phyloP scores from a whole-genome alignment of 2,329 filamentous ascomycete species.

The Biscogniauxia marginata region DNA sequence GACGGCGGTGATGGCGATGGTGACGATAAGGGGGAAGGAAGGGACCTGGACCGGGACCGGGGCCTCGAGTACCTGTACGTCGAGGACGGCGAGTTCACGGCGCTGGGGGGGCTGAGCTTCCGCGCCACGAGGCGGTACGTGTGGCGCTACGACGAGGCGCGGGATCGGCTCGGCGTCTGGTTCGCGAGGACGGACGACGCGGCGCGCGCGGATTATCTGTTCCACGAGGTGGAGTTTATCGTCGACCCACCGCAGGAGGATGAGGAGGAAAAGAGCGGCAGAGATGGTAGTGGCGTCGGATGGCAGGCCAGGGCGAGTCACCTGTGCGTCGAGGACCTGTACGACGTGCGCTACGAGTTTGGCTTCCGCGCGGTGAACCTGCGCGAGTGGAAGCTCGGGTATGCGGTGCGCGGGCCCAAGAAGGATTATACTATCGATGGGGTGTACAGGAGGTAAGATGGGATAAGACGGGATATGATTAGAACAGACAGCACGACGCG shows the following conservation, averaged over 20 bases:
- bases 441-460: conserved; percentile 48
- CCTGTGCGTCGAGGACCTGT: conserved; percentile 69
- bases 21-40: conserved; percentile 7
- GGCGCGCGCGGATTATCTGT: conserved; percentile 67
- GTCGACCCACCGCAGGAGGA: conserved; percentile 27
- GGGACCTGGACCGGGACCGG: conserved; percentile 29
- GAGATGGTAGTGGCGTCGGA: conserved; percentile 34
- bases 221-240: conserved; percentile 69
- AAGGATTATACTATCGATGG: conserved; percentile 69
- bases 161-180: conserved; percentile 68
- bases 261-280: conserved; percentile 21
- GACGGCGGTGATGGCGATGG: background rate
- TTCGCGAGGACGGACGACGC: conserved; percentile 66
- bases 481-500: background rate
- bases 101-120: conserved; percentile 55
- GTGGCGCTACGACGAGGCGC: conserved; percentile 64
- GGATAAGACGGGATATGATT: background rate
- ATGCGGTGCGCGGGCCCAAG: conserved; percentile 67
- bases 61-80: conserved; percentile 66
- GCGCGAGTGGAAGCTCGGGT: conserved; percentile 57
- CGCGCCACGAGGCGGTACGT: conserved; percentile 65
- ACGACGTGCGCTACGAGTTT: conserved; percentile 70
- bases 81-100: conserved; percentile 64
- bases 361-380: conserved; percentile 57
- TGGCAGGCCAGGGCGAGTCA: conserved; percentile 68